These are phyloP conservation scores for Pleurotus citrinopileatus DNA, from an alignment of 768 basidiomycete genomes.

Conservation along the genomic window DNA sequence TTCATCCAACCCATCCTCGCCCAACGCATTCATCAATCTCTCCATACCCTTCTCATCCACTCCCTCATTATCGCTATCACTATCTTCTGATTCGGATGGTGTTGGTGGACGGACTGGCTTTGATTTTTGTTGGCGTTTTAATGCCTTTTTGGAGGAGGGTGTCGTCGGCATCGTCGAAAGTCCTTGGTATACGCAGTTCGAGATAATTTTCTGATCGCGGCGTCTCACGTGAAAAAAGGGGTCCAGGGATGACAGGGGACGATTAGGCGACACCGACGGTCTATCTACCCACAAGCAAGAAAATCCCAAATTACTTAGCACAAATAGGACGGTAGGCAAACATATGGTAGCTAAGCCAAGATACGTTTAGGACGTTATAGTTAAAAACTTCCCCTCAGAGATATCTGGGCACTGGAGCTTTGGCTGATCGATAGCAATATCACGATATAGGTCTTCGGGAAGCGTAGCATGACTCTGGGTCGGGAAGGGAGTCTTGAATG, in stretches of 20 bases:
- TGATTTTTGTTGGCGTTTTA: neutral
- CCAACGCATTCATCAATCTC: slow-evolving; percentile 52
- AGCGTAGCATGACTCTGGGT: neutral
- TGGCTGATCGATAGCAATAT: neutral
- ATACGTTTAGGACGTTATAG: neutral
- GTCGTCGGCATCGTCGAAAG: neutral
- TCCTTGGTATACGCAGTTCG: neutral
- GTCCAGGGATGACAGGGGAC: no score
- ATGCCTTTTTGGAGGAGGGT: neutral
- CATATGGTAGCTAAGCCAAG: neutral
- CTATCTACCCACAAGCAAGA: no score
- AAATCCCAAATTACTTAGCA: no score
- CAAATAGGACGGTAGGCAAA: neutral
- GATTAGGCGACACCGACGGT: no score
- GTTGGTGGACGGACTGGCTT: neutral
- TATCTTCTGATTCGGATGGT: neutral
- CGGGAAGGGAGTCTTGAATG: neutral
- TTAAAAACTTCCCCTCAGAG: neutral
- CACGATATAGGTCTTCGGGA: neutral
- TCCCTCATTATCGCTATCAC: slow-evolving; percentile 26
- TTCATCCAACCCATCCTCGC: slow-evolving; percentile 66
- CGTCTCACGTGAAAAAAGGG: no score
- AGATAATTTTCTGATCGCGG: neutral
- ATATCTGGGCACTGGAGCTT: neutral
- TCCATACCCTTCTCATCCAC: slow-evolving; percentile 59